phyloP scores from a whole-genome alignment of 768 basidiomycete species.

The Hypholoma fasciculare region DNA sequence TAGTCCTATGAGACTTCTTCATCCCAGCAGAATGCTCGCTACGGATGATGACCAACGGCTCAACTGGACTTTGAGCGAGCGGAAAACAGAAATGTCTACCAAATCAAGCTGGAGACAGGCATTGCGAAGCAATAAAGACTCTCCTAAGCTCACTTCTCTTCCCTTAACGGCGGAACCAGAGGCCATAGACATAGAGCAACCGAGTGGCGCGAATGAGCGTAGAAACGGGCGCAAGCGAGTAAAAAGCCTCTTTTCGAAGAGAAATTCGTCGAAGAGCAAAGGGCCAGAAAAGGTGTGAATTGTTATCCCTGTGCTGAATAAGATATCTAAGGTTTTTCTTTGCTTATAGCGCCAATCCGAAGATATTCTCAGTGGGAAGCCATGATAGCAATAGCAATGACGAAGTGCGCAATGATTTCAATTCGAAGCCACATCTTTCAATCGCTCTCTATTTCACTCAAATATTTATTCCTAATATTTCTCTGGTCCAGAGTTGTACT shows the following conservation, averaged over 20 bases:
- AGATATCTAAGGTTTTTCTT: not conserved
- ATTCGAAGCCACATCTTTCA: too few species aligned
- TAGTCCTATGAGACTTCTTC: conserved; percentile 31
- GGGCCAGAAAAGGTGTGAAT: conserved; percentile 15
- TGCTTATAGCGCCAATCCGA: conserved; percentile 12
- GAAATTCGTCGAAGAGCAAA: conserved; percentile 23
- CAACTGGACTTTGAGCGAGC: conserved; percentile 17
- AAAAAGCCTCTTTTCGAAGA: conserved; percentile 30
- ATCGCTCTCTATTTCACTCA: not conserved
- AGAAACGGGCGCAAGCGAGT: conserved; percentile 26
- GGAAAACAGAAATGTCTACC: conserved; percentile 11
- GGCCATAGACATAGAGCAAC: conserved; percentile 18
- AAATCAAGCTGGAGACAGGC: conserved; percentile 17
- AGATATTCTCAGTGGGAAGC: not conserved
- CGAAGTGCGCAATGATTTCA: too few species aligned
- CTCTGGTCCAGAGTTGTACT: too few species aligned
- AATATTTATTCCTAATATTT: too few species aligned
- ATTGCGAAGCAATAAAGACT: conserved; percentile 16
- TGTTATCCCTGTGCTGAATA: too few species aligned
- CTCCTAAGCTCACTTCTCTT: conserved; percentile 22
- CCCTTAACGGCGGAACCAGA: conserved; percentile 45
- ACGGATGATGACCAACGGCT: conserved; percentile 26
- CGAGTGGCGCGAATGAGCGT: conserved; percentile 14
- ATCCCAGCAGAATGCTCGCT: conserved; percentile 23
- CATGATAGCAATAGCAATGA: too few species aligned